Evolutionary conservation across 2,329 filamentous ascomycete species (phyloP), one percentile per base, ranked within the genome.

Genomic region (Fusarium dimerum): DNA sequence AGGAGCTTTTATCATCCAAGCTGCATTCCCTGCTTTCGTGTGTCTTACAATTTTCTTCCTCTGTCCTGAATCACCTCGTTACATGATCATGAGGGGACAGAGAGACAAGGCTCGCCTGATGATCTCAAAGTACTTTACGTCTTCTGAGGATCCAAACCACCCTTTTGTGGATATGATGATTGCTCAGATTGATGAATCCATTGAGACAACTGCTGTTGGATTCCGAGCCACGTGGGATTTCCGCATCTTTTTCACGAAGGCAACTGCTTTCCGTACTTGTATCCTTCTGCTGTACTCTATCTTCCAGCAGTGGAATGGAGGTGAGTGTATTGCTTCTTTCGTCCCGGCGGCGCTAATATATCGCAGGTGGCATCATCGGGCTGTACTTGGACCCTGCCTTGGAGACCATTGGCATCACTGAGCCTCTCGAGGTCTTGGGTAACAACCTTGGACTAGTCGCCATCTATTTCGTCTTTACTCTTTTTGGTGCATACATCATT

Each of bases 51-150:
- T 63, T n/a, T 63, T 61, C 40, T 43, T 56, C 30, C 44, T 56
- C 20, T 63, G 61, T 18, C 61, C 61, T 2, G 60, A 63, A n/a
- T 63, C 61, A 2, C 61, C 61, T 2, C 56, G 61, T 26, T 63
- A 61, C 20, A 47, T 63, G 49, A 41, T 63, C n/a, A 63, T 63
- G 61, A 61, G 58, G 30, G 61, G 60, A 1, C 50, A 63, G 12
- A 20, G 54, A 3, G 49, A 63, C 7, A 59, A 63, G 47, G 61
- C 61, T 6, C 56, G 60, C 4, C 29, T 48, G 8, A 56, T 58
- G 18, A 62, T 63, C 17, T 55, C 61, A 0, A 43, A 32, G 15
- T 63, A 61, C 12, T 60, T 59, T 10, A 63, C 61, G 0, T 61
- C 60, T 1, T 43, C 55, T 1, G 52, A 63, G 5, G 60, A 63